A percentile compares a stretch with the other conserved stretches of the same genome.
These are phyloP conservation scores for Rhynchospora pubera DNA, from an alignment of 176 grass and related monocot genomes.

Conservation along the genomic window DNA sequence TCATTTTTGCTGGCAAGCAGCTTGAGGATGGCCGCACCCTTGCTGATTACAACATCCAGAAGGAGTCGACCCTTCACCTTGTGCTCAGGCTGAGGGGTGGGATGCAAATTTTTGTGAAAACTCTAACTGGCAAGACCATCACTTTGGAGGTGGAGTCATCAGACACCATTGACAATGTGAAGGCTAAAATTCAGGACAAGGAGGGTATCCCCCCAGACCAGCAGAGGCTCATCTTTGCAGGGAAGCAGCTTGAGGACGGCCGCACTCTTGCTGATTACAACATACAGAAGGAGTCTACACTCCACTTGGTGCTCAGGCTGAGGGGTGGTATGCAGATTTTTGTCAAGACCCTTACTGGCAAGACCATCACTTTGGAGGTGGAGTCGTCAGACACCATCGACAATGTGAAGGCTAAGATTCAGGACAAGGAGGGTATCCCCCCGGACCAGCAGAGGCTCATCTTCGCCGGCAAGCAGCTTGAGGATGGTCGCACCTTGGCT, in stretches of 20 bases:
- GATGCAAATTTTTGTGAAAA: constrained; percentile 9
- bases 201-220: not conserved
- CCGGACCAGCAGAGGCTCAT: constrained; percentile 63
- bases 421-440: constrained; percentile 70
- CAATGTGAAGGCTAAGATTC: constrained; percentile 68
- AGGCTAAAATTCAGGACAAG: constrained; percentile 8
- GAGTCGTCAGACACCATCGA: constrained; percentile 46
- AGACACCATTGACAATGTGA: not conserved
- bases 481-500: not conserved
- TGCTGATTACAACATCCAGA: constrained; percentile 56
- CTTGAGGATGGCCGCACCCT: constrained; percentile 66
- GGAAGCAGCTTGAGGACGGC: constrained; percentile 9
- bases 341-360: constrained; percentile 54
- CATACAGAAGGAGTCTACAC: constrained; percentile 8
- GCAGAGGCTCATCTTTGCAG: constrained; percentile 4
- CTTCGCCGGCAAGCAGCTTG: constrained; percentile 23
- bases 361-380: constrained; percentile 59
- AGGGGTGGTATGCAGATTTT: constrained; percentile 18
- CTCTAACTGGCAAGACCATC: not conserved
- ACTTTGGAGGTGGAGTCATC: not conserved
- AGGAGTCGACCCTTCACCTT: constrained; percentile 59
- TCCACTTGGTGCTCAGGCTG: not conserved
- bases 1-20: constrained; percentile 48
- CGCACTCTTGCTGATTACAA: constrained; percentile 1
- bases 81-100: constrained; percentile 27